Base-by-base conservation (phyloP, 2,329 filamentous ascomycete genomes). In the Xylariaceae sp. region DNA sequence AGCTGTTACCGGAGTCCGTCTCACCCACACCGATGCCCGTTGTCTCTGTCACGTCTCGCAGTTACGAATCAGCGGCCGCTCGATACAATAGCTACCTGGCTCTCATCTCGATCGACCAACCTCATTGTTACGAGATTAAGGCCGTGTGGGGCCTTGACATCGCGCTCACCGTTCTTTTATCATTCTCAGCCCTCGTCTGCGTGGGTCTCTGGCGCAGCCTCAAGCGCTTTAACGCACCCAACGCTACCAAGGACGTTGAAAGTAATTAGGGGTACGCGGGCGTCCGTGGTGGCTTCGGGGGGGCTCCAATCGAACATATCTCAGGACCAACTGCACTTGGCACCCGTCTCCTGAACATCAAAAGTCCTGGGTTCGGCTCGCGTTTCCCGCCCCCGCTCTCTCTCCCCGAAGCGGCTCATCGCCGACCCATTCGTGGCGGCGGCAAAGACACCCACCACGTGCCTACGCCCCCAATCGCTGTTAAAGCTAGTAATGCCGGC, bases 61-160 rank as follows among this genome's bases (percentile, higher is more conserved):
- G 61, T 52, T 63, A 63, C 47, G 41, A 55, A 12, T 60, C 56
- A 2, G 63, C 65, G 15, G 55, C 63, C 10, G 44, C 56, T 36
- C 58, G 58, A 47, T 70, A 67, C 49, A 59, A 62, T 32, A 72
- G 71, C 58, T 77, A 75, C 64, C 69, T 76, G 49, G 67, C 74
- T 42, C 80, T 80, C 70, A 75, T 78, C 19, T 76, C 76, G 51
- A 73, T 76, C 3, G 77, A 76, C 62, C 77, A 77, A 68, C 70
- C 80, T 16, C 87, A 88, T 51, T 96, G 92, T 74, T 84, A 85
- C 65, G 85, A 94, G 75, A 84, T 91, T 70, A 95, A 95, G 78
- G 83, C 87, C 15, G 82, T 94, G 61, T 96, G 91, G 92, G 91
- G 90, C 1, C 72, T 96, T 56, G 82, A 84, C 69, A 92, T 96